These are phyloP conservation scores for Ambrosiella cleistominuta DNA, from an alignment of 2,329 filamentous ascomycete species.

Conservation along the genomic window DNA sequence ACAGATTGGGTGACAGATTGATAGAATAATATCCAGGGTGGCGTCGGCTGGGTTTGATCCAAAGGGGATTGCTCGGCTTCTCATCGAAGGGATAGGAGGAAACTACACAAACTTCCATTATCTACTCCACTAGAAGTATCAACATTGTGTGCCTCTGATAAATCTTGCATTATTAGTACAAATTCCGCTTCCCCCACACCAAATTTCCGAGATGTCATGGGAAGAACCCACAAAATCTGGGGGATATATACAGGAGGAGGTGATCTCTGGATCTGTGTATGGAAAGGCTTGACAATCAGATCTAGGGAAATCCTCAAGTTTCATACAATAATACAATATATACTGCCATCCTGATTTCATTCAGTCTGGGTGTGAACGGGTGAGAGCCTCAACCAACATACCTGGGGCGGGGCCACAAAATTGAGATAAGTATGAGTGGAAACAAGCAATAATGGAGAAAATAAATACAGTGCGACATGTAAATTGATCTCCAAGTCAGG, in stretches of 20 bases:
- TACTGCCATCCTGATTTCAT: too few species aligned
- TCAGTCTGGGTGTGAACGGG: too few species aligned
- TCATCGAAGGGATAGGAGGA: neutral
- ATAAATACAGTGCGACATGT: neutral
- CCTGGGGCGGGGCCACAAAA: neutral
- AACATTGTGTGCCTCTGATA: too few species aligned
- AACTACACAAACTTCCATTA: too few species aligned
- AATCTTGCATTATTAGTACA: too few species aligned
- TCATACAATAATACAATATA: too few species aligned
- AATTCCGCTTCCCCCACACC: neutral
- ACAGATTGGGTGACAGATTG: neutral
- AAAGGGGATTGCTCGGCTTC: neutral
- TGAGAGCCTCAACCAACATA: neutral
- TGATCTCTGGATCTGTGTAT: neutral
- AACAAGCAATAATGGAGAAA: neutral
- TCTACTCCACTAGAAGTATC: too few species aligned
- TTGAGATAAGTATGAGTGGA: constrained; percentile 2
- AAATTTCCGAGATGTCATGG: neutral
- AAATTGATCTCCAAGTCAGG: neutral
- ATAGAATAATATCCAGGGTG: too few species aligned
- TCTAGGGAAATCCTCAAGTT: too few species aligned
- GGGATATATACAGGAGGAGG: neutral
- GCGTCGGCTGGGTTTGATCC: too few species aligned
- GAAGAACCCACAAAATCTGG: neutral
- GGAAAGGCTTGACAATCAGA: too few species aligned